These are phyloP conservation scores for Myrica gale DNA, from an alignment of 306 rosid species.

Conservation along the genomic window DNA sequence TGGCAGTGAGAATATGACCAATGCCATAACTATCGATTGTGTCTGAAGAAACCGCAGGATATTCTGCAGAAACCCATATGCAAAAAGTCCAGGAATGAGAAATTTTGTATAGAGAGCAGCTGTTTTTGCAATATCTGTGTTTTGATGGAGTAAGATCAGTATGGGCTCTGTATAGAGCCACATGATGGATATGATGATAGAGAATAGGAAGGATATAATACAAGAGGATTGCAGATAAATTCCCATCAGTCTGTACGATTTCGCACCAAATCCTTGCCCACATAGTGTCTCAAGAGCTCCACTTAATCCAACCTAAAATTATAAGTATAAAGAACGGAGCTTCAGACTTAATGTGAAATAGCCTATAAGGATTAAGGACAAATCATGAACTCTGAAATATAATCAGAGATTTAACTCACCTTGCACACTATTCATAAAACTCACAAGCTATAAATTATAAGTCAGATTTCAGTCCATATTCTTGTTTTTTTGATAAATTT, in stretches of 20 bases:
- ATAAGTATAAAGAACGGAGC: no score
- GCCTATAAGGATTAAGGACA: no score
- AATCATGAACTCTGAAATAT: no score
- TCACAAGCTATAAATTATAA: no score
- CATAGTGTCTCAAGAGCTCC: constrained; percentile 88
- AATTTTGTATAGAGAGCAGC: constrained; percentile 58
- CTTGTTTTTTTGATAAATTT: no score
- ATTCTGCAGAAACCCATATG: constrained; percentile 65
- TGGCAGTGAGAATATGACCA: no score
- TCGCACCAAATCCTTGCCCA: constrained; percentile 85
- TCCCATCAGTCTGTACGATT: constrained; percentile 58
- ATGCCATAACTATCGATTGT: constrained; percentile 42
- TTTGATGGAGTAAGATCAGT: constrained; percentile 60
- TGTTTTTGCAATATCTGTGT: constrained; percentile 47
- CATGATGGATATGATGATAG: constrained; percentile 43
- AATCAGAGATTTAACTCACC: no score
- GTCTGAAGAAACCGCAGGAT: constrained; percentile 70
- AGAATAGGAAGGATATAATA: constrained; percentile 54
- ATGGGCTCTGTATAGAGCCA: constrained; percentile 63
- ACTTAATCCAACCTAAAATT: constrained; percentile 64
- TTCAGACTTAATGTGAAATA: no score
- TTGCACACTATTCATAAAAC: no score
- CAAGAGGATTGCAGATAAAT: constrained; percentile 76
- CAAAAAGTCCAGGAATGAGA: constrained; percentile 66
- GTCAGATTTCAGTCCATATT: no score